Evolutionary conservation across 108 stramenopile genomes (phyloP).

Genomic region (Epipyxis sp.): DNA sequence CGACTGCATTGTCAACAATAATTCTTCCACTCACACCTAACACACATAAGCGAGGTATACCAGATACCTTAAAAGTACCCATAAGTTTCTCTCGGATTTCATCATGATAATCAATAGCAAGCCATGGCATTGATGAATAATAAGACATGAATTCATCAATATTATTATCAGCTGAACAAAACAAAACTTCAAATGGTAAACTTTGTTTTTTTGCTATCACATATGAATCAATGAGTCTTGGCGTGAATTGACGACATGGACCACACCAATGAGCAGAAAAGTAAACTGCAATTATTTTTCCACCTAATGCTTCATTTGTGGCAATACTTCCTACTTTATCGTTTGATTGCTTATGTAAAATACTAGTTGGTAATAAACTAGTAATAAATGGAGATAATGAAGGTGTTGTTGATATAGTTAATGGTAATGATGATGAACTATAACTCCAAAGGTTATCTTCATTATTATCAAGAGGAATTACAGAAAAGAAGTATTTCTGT

Average conservation of each 20-base stretch:
- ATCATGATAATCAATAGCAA: constrained; percentile 70
- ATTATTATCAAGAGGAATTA: not conserved
- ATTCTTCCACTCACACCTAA: not conserved
- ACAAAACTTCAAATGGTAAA: constrained; percentile 68
- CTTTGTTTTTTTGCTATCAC: constrained; percentile 58
- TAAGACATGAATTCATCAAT: constrained; percentile 67
- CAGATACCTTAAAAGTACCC: constrained; percentile 7
- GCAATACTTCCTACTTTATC: not conserved
- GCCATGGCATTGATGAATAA: constrained; percentile 72
- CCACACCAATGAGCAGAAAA: constrained; percentile 40
- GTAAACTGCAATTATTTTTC: constrained; percentile 76
- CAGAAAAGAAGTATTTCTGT: not conserved
- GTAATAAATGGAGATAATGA: not conserved
- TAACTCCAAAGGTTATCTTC: not conserved
- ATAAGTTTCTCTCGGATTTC: constrained; percentile 6
- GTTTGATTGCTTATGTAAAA: not conserved
- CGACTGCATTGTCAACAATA: not conserved
- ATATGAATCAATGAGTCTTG: constrained; percentile 76
- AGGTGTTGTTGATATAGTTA: not conserved
- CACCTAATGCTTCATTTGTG: constrained; percentile 40
- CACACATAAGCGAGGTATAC: constrained; percentile 1
- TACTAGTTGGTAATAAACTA: not conserved
- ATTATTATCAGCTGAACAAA: constrained; percentile 74
- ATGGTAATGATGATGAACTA: not conserved
- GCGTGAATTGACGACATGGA: constrained; percentile 82